These are phyloP conservation scores for Musa beccarii DNA, from an alignment of 176 grass and related monocot genomes.

Conservation along the genomic window DNA sequence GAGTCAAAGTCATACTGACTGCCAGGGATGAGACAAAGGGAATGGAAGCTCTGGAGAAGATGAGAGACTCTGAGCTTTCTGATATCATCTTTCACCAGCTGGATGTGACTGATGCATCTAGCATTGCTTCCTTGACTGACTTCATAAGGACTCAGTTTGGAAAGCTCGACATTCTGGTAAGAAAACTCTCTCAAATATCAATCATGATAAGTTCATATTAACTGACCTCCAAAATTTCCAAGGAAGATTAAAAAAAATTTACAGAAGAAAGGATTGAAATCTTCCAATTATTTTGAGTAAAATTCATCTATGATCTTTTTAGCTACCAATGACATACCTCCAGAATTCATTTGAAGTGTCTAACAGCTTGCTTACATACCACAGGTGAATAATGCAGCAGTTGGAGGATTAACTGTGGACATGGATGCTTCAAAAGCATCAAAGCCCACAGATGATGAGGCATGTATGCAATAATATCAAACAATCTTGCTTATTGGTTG, in stretches of 20 bases:
- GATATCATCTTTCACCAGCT: conserved; percentile 59
- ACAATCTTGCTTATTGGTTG: neutral
- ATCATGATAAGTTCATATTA: too few relatives aligned
- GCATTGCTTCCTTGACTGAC: conserved; percentile 24
- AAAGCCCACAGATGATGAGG: neutral
- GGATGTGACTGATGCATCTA: conserved; percentile 35
- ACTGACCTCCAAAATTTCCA: neutral
- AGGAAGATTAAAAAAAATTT: neutral
- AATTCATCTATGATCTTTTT: neutral
- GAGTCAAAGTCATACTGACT: conserved; percentile 46
- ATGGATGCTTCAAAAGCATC: neutral
- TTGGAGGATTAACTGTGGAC: conserved; percentile 26
- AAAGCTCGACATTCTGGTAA: conserved; percentile 72
- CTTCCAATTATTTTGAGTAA: neutral
- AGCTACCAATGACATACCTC: neutral
- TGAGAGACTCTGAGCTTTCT: conserved; percentile 24
- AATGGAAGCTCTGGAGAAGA: conserved; percentile 23
- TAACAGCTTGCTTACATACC: neutral
- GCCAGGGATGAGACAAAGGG: conserved; percentile 57
- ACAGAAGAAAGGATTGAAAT: neutral
- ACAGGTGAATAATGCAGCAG: conserved; percentile 64
- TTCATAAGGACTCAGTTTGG: conserved; percentile 33
- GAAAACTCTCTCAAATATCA: neutral
- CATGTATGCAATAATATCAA: neutral
- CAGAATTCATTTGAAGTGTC: neutral